phyloP scores from a whole-genome alignment of 257 asterid genomes.

The Przewalskia tangutica region DNA sequence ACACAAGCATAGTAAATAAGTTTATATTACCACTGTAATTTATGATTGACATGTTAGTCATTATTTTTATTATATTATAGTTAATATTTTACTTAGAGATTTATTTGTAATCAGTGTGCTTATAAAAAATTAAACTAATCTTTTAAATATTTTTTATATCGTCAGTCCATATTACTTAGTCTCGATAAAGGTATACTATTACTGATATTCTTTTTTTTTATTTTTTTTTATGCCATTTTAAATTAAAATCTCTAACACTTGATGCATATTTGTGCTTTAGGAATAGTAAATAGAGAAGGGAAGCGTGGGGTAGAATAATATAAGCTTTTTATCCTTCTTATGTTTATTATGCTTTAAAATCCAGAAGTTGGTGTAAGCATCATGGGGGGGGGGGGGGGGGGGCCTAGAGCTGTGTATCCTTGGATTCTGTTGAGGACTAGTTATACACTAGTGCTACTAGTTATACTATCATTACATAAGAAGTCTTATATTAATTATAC shows the following conservation, averaged over 20 bases:
- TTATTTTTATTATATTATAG: not conserved
- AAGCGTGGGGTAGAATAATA: constrained; percentile 20
- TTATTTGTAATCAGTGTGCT: not conserved
- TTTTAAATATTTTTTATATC: not conserved
- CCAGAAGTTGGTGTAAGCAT: constrained; percentile 19
- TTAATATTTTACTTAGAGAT: not conserved
- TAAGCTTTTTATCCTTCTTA: constrained; percentile 15
- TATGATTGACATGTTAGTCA: not conserved
- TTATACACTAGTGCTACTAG: no score
- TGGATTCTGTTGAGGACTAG: no score
- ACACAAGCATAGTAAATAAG: not conserved
- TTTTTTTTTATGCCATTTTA: not conserved
- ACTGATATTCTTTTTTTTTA: not conserved
- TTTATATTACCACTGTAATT: not conserved
- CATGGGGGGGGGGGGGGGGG: constrained; percentile 40
- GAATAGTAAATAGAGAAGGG: not conserved
- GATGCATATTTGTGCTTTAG: constrained; percentile 10
- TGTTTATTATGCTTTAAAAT: constrained; percentile 14
- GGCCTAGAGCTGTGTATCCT: constrained; percentile 24
- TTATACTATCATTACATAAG: no score
- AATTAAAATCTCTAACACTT: not conserved
- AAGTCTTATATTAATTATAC: no score
- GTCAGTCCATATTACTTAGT: not conserved
- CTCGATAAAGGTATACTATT: not conserved
- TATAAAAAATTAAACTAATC: not conserved